phyloP scores from a whole-genome alignment of 2,329 filamentous ascomycete species.

The Chaetoscypha palmicola region DNA sequence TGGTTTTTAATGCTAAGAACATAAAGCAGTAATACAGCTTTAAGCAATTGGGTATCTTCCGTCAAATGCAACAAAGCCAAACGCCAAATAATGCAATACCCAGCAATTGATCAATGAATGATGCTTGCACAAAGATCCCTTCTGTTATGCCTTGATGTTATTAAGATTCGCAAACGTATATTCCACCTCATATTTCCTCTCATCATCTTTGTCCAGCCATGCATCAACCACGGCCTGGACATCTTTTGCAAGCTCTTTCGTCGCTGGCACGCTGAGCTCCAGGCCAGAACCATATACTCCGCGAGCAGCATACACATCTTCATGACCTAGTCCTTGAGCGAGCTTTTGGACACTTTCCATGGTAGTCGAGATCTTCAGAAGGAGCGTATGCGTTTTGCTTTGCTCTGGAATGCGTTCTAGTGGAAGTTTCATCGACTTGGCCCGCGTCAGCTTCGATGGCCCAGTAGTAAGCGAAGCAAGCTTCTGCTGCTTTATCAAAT shows the following conservation, averaged over 20 bases:
- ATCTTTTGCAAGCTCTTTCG: background rate
- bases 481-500: constrained; percentile 27
- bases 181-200: background rate
- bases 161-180: background rate
- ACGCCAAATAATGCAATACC: too few species aligned
- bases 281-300: constrained; percentile 18
- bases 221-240: background rate
- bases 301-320: constrained; percentile 20
- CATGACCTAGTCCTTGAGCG: constrained; percentile 3
- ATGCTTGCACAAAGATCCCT: too few species aligned
- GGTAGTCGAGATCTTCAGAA: constrained; percentile 13
- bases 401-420: constrained; percentile 24
- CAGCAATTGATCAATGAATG: too few species aligned
- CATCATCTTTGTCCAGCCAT: background rate
- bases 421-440: constrained; percentile 25
- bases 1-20: too few species aligned
- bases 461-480: constrained; percentile 14
- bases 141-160: background rate
- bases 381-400: constrained; percentile 18
- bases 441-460: constrained; percentile 17
- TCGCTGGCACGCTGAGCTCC: constrained; percentile 3
- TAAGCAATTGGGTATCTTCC: too few species aligned
- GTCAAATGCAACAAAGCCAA: too few species aligned
- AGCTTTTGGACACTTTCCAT: constrained; percentile 8
- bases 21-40: too few species aligned